Evolutionary conservation across 805 yeast genomes (phyloP).

Genomic region (Lachancea nothofagi): DNA sequence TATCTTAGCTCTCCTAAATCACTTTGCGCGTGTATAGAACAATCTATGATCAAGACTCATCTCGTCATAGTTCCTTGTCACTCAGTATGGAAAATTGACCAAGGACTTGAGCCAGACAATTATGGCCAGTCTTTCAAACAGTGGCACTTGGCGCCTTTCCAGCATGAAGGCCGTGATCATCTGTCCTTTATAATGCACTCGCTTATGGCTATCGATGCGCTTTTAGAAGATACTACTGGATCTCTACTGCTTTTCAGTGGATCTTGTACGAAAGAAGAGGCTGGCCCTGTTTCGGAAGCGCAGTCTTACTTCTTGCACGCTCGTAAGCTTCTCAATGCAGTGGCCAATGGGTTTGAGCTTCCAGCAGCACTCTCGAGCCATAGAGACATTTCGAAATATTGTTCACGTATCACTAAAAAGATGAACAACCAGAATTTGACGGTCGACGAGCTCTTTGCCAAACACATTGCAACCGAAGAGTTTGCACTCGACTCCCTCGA

Average conservation of each 20-base stretch:
- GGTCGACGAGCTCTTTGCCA: conserved; percentile 15
- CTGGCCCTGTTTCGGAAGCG: conserved; percentile 57
- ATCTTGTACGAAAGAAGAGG: conserved; percentile 59
- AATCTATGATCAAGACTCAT: conserved; percentile 16
- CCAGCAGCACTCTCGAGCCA: conserved; percentile 11
- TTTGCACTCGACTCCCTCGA: conserved; percentile 77
- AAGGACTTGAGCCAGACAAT: conserved; percentile 24
- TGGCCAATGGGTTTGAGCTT: conserved; percentile 15
- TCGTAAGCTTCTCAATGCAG: conserved; percentile 23
- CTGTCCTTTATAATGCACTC: conserved; percentile 60
- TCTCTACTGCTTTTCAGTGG: conserved; percentile 50
- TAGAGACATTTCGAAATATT: conserved; percentile 8
- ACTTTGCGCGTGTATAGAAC: too few relatives aligned
- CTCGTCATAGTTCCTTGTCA: conserved; percentile 58
- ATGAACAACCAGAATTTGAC: conserved; percentile 10
- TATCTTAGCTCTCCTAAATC: too few relatives aligned
- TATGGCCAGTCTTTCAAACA: conserved; percentile 46
- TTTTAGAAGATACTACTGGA: conserved; percentile 28
- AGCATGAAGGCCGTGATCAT: conserved; percentile 64
- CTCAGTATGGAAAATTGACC: conserved; percentile 45
- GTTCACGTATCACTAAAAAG: conserved; percentile 3
- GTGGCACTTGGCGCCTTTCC: conserved; percentile 68
- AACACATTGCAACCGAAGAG: conserved; percentile 50
- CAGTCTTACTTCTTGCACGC: conserved; percentile 49
- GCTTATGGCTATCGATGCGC: conserved; percentile 36